Conservation (phyloP, 768 basidiomycete genomes). For the Trametopsis cervina region DNA sequence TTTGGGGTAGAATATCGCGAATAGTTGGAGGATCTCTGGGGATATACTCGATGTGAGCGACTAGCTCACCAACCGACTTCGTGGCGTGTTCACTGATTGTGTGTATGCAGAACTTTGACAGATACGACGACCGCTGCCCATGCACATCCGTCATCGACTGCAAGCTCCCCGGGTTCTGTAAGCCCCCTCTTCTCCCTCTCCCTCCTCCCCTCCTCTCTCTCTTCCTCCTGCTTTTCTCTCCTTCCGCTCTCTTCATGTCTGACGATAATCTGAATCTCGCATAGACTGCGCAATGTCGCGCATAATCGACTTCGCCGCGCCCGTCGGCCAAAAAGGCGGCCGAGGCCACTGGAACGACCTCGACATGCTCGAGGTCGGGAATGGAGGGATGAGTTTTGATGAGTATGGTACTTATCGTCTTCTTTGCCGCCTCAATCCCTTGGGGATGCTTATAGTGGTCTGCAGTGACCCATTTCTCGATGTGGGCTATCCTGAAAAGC, state of each 20-base stretch:
- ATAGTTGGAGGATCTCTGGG: slow-evolving; percentile 26
- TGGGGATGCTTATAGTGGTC: not conserved
- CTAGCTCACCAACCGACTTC: too few relatives aligned
- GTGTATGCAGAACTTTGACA: slow-evolving; percentile 24
- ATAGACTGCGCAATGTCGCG: slow-evolving; percentile 26
- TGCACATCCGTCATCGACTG: slow-evolving; percentile 30
- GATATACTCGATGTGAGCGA: slow-evolving; percentile 24
- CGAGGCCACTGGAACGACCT: slow-evolving; percentile 31
- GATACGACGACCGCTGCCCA: slow-evolving; percentile 31
- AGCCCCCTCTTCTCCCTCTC: slow-evolving; percentile 5
- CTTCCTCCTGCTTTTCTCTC: too few relatives aligned
- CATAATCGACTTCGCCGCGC: slow-evolving; percentile 32
- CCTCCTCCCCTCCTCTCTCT: not conserved
- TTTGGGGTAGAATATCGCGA: slow-evolving; percentile 25
- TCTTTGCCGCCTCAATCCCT: not conserved
- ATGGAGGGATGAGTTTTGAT: slow-evolving; percentile 32
- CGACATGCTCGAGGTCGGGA: slow-evolving; percentile 33
- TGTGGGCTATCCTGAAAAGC: slow-evolving; percentile 37
- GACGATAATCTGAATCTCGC: not conserved
- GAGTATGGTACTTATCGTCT: slow-evolving; percentile 29
- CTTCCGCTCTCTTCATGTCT: not conserved
- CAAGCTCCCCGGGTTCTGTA: slow-evolving; percentile 32
- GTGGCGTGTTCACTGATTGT: too few relatives aligned
- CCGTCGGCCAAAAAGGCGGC: slow-evolving; percentile 29
- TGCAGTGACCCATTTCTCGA: slow-evolving; percentile 32